phyloP scores from a whole-genome alignment of 1,139 yeast genomes.

The Hyphopichia khmerensis region DNA sequence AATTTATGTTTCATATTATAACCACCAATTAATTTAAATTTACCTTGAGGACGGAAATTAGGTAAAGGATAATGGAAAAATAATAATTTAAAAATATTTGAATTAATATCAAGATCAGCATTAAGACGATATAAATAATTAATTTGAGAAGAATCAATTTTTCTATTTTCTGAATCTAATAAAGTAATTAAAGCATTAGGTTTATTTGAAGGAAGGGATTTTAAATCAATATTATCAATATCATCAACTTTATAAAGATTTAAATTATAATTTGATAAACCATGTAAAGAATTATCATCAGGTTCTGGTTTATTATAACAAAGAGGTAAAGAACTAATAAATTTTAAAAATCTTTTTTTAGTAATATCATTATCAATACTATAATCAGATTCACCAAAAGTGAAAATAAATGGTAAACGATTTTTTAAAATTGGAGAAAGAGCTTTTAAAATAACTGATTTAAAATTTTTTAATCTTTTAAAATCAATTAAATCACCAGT shows the following conservation, averaged over 20 bases:
- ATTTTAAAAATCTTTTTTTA: conserved; percentile 14
- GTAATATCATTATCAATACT: conserved; percentile 5
- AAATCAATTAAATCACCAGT: conserved; percentile 43
- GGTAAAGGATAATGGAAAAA: conserved; percentile 55
- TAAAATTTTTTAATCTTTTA: conserved; percentile 23
- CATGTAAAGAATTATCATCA: conserved; percentile 18
- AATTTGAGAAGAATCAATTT: conserved; percentile 32
- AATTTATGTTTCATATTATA: conserved; percentile 48
- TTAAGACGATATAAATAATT: conserved; percentile 24
- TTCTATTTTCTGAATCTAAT: conserved; percentile 32
- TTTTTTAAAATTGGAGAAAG: conserved; percentile 33
- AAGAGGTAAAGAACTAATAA: conserved; percentile 35
- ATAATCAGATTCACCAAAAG: conserved; percentile 39
- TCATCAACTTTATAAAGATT: conserved; percentile 16
- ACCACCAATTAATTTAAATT: conserved; percentile 47
- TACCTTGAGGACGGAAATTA: conserved; percentile 50
- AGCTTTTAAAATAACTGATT: conserved; percentile 35
- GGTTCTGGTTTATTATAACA: conserved; percentile 31
- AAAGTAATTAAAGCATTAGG: conserved; percentile 29
- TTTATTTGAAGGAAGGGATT: background rate
- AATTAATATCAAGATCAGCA: conserved; percentile 1
- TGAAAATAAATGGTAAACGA: conserved; percentile 33
- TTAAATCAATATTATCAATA: conserved; percentile 6
- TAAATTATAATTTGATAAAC: conserved; percentile 38
- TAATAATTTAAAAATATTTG: conserved; percentile 18